Base-by-base conservation (phyloP, 257 asterid species). In the Gentiana macrophylla region DNA sequence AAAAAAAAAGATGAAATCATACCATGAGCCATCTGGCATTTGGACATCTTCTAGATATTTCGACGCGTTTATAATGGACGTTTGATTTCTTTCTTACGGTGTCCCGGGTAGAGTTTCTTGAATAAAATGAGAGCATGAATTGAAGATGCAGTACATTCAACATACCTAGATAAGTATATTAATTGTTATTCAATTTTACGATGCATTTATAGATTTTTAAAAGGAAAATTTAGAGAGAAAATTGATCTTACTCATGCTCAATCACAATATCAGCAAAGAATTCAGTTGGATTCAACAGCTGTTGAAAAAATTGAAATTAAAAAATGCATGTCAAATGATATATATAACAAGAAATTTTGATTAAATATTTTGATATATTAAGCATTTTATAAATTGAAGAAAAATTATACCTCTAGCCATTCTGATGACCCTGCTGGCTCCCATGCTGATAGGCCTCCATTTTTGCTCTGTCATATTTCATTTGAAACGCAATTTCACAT, bases 401-500 rank as follows among this genome's bases (percentile, higher is more conserved):
- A 1, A 41, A 2, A 10, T 41, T 41, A 5, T 64, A 86, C 94
- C 95, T 89, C 97, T 50, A 89, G 65, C 94, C 95, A 89, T 8
- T 78, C 70, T 0, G 84, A 69, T 61, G 94, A 74, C 60, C 95
- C 93, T 49, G 94, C 95, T n/a, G 97, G 97, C 66, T 89, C 97
- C 97, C 97, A 89, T 48, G 93, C 95, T 59, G 95, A 69, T 52
- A 89, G 72, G 4, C 97, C 97, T 0, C 97, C 97, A 54, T 89
- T 86, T 70, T 89, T 80, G 64, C 95, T 89, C 95, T 89, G 90
- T 34, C 47, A 59, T 67, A 49, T 35, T 36, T 45, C 5, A 33
- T 45, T 53, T 3, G 49, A 62, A 35, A 15, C 24, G 24, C 24
- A 0, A 15, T 15, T 15, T 15, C 24, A 15, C 24, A 15, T 15